phyloP scores from a whole-genome alignment of 176 grass and related monocot genomes.

The Oryza meridionalis region DNA sequence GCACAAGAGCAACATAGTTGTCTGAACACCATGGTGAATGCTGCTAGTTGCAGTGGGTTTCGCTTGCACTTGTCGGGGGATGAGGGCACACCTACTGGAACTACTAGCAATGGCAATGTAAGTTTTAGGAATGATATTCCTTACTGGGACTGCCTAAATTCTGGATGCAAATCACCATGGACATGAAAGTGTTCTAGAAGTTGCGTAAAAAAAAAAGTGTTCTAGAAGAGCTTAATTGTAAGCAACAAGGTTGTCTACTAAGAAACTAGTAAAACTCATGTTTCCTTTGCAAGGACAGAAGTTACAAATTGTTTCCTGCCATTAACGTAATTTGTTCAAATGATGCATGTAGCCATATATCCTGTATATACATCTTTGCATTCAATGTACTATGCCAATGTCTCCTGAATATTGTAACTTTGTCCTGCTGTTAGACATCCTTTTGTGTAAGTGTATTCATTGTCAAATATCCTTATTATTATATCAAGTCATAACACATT shows the following conservation, averaged over 20 bases:
- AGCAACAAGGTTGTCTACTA: neutral
- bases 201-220: too few species aligned
- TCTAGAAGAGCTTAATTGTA: neutral
- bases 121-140: slow-evolving; percentile 23
- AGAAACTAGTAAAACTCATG: neutral
- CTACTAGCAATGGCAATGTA: slow-evolving; percentile 51
- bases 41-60: slow-evolving; percentile 40
- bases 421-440: neutral
- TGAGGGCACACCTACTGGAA: slow-evolving; percentile 46
- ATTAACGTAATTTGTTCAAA: neutral
- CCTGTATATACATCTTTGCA: neutral
- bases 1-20: slow-evolving; percentile 22
- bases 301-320: neutral
- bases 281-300: neutral
- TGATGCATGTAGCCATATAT: too few species aligned
- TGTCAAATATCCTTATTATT: neutral
- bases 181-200: neutral
- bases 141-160: slow-evolving; percentile 31
- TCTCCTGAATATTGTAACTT: neutral
- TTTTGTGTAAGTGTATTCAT: neutral
- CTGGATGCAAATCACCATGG: neutral
- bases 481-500: neutral
- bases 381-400: neutral
- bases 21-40: slow-evolving; percentile 8
- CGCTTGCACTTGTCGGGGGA: slow-evolving; percentile 70